phyloP scores from a whole-genome alignment of 164 flowering plant genomes.

The Malania oleifera region DNA sequence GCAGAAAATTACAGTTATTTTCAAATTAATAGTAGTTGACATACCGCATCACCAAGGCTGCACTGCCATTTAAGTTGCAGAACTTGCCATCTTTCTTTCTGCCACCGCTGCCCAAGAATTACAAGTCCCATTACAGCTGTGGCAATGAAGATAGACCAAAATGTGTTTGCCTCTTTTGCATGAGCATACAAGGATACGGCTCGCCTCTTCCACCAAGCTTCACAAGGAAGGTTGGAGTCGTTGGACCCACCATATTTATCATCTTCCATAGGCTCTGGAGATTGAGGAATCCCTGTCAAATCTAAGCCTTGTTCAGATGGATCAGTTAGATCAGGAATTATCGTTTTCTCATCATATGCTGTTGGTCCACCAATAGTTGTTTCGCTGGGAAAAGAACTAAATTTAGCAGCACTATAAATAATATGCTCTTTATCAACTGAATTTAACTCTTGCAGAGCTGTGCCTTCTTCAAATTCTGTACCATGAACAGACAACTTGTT shows the following conservation, averaged over 20 bases:
- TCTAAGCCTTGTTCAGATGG: slow-evolving; percentile 24
- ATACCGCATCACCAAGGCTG: slow-evolving; percentile 56
- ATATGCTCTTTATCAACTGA: slow-evolving; percentile 46
- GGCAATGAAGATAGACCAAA: slow-evolving; percentile 85
- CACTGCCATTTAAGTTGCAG: slow-evolving; percentile 67
- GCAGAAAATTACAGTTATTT: not conserved
- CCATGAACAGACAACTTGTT: slow-evolving; percentile 23
- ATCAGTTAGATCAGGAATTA: slow-evolving; percentile 22
- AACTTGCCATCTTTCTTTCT: slow-evolving; percentile 75
- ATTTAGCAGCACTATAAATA: slow-evolving; percentile 30
- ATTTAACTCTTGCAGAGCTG: slow-evolving; percentile 32
- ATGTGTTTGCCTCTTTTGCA: slow-evolving; percentile 74
- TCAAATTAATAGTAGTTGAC: slow-evolving; percentile 7
- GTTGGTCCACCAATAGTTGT: slow-evolving; percentile 29
- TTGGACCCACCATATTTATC: slow-evolving; percentile 33
- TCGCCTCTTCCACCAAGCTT: slow-evolving; percentile 93
- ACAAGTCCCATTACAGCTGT: slow-evolving; percentile 96
- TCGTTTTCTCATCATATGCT: slow-evolving; percentile 23
- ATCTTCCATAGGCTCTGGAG: slow-evolving; percentile 25
- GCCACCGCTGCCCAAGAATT: slow-evolving; percentile 87
- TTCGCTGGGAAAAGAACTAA: slow-evolving; percentile 32
- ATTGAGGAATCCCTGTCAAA: slow-evolving; percentile 16
- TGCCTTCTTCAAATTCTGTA: slow-evolving; percentile 35
- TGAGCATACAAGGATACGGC: slow-evolving; percentile 65
- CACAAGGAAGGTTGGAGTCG: slow-evolving; percentile 52